Conservation (phyloP, 192 early-diverging fungal species). For the Gaertneriomyces semiglobifer region DNA sequence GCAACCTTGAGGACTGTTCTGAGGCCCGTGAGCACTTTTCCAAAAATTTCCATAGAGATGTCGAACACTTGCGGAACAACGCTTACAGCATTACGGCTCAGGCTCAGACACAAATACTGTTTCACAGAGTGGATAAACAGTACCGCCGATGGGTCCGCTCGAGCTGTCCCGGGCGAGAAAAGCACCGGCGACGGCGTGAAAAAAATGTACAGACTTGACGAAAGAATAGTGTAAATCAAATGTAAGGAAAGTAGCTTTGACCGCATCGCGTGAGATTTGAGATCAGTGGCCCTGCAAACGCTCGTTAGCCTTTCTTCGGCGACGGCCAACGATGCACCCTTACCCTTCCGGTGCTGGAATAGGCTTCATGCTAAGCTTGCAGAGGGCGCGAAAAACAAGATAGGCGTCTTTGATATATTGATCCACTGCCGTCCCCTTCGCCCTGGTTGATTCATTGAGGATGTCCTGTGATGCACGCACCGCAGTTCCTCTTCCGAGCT, state of each 20-base stretch:
- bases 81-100: constrained; percentile 78
- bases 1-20: constrained; percentile 67
- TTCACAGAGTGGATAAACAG: constrained; percentile 81
- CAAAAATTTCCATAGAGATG: constrained; percentile 79
- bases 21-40: constrained; percentile 66
- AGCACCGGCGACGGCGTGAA: constrained; percentile 50
- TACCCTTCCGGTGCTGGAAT: constrained; percentile 61
- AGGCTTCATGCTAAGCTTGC: constrained; percentile 84
- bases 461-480: constrained; percentile 34
- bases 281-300: constrained; percentile 61
- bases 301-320: not conserved
- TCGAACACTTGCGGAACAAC: constrained; percentile 76
- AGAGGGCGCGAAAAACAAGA: constrained; percentile 79
- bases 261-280: constrained; percentile 75
- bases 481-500: constrained; percentile 12
- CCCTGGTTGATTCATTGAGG: constrained; percentile 17
- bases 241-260: constrained; percentile 82
- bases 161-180: constrained; percentile 35
- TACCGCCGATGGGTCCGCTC: constrained; percentile 40
- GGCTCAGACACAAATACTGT: constrained; percentile 77
- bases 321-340: constrained; percentile 1
- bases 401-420: constrained; percentile 68
- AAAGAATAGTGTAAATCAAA: constrained; percentile 70
- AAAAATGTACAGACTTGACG: constrained; percentile 74
- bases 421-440: constrained; percentile 26